phyloP scores from a whole-genome alignment of 1,284 basidiomycete species.

The Paramarasmius palmivorus region DNA sequence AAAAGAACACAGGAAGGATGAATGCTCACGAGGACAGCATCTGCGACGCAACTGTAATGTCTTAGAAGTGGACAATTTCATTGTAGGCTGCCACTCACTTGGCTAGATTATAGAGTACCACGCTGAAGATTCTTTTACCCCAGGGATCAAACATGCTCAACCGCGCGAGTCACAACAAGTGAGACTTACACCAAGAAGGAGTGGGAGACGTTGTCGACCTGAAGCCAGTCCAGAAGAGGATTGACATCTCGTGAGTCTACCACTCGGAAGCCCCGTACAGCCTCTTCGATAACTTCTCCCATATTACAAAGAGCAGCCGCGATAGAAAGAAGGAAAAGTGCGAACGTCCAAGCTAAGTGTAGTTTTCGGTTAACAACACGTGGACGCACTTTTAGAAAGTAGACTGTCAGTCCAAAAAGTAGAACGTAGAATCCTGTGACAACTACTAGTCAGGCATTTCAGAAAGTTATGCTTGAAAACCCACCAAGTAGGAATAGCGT shows the following conservation, averaged over 20 bases:
- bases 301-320: background rate
- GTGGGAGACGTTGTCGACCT: background rate
- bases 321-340: background rate
- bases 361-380: background rate
- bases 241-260: background rate
- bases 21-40: conserved; percentile 1
- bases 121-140: too few species aligned
- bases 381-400: background rate
- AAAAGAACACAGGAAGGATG: too few species aligned
- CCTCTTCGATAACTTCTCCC: background rate
- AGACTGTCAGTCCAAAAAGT: background rate
- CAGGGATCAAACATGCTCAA: too few species aligned
- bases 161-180: too few species aligned
- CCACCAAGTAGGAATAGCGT: too few species aligned
- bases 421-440: conserved; percentile 8
- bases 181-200: too few species aligned
- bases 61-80: too few species aligned
- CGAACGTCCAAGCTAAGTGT: background rate
- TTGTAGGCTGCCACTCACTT: too few species aligned
- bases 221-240: background rate
- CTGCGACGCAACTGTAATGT: background rate
- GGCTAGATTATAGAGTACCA: too few species aligned
- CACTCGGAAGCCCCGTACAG: background rate
- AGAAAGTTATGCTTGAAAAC: too few species aligned
- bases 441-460: background rate